A percentile compares a stretch with the other conserved stretches of the same genome.
These are phyloP conservation scores for Apiospora pterosperma DNA, from an alignment of 2,329 filamentous ascomycete species.

Conservation along the genomic window DNA sequence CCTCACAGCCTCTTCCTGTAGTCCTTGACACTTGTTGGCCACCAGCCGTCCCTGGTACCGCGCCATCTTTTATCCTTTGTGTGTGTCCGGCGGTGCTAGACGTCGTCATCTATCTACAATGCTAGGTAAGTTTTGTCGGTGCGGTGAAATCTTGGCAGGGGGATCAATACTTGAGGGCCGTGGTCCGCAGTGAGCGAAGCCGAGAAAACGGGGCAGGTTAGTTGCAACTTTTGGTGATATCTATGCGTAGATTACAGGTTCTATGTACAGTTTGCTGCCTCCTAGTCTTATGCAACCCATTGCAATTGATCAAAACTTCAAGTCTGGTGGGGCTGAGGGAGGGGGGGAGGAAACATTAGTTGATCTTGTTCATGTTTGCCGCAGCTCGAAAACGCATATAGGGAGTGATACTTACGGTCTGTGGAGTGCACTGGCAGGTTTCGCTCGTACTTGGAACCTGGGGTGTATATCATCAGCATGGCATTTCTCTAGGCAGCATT, in stretches of 20 bases:
- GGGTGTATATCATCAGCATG: conserved; percentile 3
- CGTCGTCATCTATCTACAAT: no score
- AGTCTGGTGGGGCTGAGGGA: conserved; percentile 43
- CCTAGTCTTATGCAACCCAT: conserved; percentile 5
- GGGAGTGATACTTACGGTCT: conserved; percentile 62
- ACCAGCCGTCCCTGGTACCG: no score
- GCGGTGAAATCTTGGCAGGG: neutral
- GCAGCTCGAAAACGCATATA: neutral
- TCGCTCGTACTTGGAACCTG: conserved; percentile 93
- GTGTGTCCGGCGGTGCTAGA: no score
- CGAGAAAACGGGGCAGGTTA: neutral
- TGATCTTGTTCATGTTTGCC: neutral
- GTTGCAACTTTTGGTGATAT: conserved; percentile 8
- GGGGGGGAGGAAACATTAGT: conserved; percentile 15
- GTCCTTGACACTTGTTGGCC: no score
- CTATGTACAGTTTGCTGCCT: conserved; percentile 30
- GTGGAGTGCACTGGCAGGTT: conserved; percentile 80
- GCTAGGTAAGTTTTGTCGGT: no score
- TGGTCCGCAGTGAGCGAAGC: neutral
- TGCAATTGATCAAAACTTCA: conserved; percentile 39
- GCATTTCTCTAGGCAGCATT: neutral
- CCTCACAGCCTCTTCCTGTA: no score
- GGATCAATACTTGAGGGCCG: neutral
- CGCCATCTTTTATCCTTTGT: no score
- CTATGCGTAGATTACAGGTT: conserved; percentile 22